phyloP scores from a whole-genome alignment of 805 yeast species.

The Candida chauliodis region DNA sequence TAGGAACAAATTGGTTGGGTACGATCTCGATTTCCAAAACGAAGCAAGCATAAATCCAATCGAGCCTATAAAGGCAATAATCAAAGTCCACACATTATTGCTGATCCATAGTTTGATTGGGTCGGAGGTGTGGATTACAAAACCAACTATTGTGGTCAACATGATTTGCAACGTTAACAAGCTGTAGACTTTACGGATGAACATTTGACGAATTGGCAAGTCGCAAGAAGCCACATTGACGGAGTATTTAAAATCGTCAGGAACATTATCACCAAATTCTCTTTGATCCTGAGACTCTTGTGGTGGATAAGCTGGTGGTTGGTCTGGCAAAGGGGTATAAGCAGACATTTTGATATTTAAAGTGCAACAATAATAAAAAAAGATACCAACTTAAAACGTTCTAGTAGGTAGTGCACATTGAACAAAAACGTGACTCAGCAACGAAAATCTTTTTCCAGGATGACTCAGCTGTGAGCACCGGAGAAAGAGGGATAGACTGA shows the following conservation, averaged over 20 bases:
- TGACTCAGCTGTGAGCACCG: too few relatives aligned
- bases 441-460: too few relatives aligned
- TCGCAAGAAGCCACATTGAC: slow-evolving; percentile 77
- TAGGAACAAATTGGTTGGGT: slow-evolving; percentile 62
- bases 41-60: slow-evolving; percentile 66
- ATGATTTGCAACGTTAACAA: slow-evolving; percentile 63
- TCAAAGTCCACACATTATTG: slow-evolving; percentile 54
- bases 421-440: too few relatives aligned
- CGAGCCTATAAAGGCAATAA: slow-evolving; percentile 55
- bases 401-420: too few relatives aligned
- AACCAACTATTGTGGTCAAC: slow-evolving; percentile 57
- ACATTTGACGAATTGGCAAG: slow-evolving; percentile 68
- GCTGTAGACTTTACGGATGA: slow-evolving; percentile 75
- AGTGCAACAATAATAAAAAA: too few relatives aligned
- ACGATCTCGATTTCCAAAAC: slow-evolving; percentile 56
- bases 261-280: slow-evolving; percentile 36
- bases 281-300: slow-evolving; percentile 11
- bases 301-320: slow-evolving; percentile 10
- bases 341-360: slow-evolving; percentile 6
- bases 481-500: too few relatives aligned
- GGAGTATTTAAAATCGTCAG: slow-evolving; percentile 81
- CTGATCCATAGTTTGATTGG: slow-evolving; percentile 53
- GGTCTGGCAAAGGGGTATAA: slow-evolving; percentile 9
- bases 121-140: slow-evolving; percentile 43
- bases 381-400: too few relatives aligned